Percentiles rank a stretch among this genome's conserved stretches.
These are phyloP conservation scores for Populus hybrid DNA, from an alignment of 441 rosid species.

Conservation along the genomic window DNA sequence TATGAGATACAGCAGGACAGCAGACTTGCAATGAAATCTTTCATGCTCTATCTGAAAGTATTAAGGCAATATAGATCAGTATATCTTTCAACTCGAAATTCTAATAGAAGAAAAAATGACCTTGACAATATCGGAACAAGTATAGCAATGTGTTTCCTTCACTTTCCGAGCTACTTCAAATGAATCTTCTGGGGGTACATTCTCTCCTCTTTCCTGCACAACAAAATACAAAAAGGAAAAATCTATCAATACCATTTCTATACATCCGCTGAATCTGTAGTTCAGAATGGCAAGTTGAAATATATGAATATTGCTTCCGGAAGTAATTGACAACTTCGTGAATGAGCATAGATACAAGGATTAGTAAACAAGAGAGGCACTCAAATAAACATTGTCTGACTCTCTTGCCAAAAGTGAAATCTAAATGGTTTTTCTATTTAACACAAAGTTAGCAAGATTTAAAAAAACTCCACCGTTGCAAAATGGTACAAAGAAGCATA, in stretches of 20 bases:
- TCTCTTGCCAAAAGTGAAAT: not conserved
- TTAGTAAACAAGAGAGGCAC: not conserved
- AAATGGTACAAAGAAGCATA: not conserved
- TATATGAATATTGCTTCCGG: not conserved
- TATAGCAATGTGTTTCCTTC: conserved; percentile 92
- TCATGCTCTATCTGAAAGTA: not conserved
- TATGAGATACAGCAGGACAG: not conserved
- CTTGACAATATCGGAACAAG: conserved; percentile 94
- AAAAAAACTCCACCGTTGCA: not conserved
- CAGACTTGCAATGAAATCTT: not conserved
- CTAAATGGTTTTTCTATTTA: not conserved
- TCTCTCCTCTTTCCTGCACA: conserved; percentile 94
- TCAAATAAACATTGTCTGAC: not conserved
- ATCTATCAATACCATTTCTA: not conserved
- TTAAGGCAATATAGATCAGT: not conserved
- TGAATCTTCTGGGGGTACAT: conserved; percentile 95
- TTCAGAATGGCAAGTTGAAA: not conserved
- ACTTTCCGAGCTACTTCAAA: conserved; percentile 95
- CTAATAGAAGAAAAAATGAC: conserved; percentile 32
- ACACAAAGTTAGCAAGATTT: not conserved
- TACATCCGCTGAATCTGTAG: not conserved
- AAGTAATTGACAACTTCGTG: not conserved
- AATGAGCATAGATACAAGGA: not conserved
- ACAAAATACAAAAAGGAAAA: conserved; percentile 20
- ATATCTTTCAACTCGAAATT: conserved; percentile 3